Percentiles rank a stretch among this genome's conserved stretches.
Evolutionary conservation across 73 alveolate species (phyloP).

Genomic region (Uronychia setigera): DNA sequence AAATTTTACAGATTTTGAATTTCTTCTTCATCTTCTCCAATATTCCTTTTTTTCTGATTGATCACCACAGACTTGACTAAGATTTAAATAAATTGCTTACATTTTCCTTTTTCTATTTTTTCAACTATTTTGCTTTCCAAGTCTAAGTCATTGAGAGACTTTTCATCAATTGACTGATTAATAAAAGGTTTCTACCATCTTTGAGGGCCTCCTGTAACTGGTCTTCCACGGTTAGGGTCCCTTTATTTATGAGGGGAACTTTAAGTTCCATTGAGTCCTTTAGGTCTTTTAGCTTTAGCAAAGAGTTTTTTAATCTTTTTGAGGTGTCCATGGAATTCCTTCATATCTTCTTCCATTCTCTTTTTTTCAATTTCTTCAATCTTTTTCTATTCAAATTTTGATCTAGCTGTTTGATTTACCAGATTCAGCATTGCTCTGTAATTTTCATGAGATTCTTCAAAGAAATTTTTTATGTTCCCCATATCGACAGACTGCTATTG

Average conservation of each 20-base stretch:
- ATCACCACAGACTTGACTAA: neutral
- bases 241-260: neutral
- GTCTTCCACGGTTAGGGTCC: neutral
- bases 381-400: neutral
- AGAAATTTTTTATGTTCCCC: neutral
- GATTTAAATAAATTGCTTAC: neutral
- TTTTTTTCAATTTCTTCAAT: neutral
- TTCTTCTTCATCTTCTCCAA: neutral
- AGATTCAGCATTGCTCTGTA: neutral
- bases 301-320: neutral
- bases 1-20: neutral
- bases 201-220: neutral
- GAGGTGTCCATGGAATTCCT: neutral
- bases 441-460: neutral
- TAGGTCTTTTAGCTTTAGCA: neutral
- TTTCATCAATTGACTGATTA: neutral
- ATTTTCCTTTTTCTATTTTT: neutral
- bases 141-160: neutral
- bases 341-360: neutral
- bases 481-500: neutral
- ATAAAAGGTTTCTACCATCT: neutral
- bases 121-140: neutral
- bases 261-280: neutral
- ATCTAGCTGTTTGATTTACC: neutral
- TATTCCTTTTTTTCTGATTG: neutral